phyloP scores from a whole-genome alignment of 2,329 filamentous ascomycete genomes.

The Amesomyces nigricolor region DNA sequence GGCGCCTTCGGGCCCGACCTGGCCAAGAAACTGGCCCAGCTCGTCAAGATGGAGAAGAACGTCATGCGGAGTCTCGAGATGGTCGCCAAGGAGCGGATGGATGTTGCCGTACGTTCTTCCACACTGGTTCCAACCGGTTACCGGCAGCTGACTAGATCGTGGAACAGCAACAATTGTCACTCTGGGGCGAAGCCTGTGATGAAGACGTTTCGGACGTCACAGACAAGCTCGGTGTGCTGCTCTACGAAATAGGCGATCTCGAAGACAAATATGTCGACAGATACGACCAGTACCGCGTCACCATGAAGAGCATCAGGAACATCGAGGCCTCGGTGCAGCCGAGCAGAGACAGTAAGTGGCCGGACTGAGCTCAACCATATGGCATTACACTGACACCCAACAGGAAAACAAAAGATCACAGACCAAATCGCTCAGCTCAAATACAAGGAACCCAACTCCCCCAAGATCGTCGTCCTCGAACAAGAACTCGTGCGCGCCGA shows the following conservation, averaged over 20 bases:
- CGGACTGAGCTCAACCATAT: no score
- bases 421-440: conserved; percentile 98
- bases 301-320: conserved; percentile 98
- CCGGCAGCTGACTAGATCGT: conserved; percentile 1
- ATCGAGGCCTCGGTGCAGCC: conserved; percentile 98
- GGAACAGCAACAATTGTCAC: conserved; percentile 90
- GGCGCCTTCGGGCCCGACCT: conserved; percentile 80
- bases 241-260: conserved; percentile 97
- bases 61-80: conserved; percentile 98
- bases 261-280: conserved; percentile 98
- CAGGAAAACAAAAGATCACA: conserved; percentile 98
- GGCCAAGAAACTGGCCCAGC: conserved; percentile 92
- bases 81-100: conserved; percentile 94
- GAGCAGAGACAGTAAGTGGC: conserved; percentile 75
- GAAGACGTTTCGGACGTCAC: conserved; percentile 98
- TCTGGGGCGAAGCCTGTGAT: conserved; percentile 93
- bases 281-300: conserved; percentile 98
- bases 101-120: conserved; percentile 73
- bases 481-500: conserved; percentile 98
- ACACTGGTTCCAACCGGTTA: no score
- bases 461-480: conserved; percentile 94
- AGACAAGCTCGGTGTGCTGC: conserved; percentile 94
- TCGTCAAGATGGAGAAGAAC: conserved; percentile 99
- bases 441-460: conserved; percentile 98
- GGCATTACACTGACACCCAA: neutral